Percentiles rank a stretch among this genome's conserved stretches.
Conservation (phyloP, 495 filamentous ascomycete species). For the Penicillium fimorum region DNA sequence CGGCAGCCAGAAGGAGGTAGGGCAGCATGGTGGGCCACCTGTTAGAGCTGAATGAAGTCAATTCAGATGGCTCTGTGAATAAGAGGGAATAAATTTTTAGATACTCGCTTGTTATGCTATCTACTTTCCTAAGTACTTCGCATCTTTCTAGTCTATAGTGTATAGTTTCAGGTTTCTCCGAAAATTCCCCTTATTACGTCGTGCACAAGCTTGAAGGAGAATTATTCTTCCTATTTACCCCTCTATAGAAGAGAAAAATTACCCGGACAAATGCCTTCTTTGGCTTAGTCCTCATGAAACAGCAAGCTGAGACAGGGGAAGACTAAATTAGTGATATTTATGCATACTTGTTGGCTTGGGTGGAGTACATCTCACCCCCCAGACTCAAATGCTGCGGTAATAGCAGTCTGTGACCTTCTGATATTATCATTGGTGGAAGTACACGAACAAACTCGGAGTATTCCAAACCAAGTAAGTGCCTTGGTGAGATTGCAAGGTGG, state of each 20-base stretch:
- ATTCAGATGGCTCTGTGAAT: not conserved
- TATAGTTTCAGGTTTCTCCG: not conserved
- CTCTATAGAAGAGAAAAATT: not conserved
- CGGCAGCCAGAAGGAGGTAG: constrained; percentile 22
- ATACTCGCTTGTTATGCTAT: not conserved
- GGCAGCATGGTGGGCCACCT: constrained; percentile 21
- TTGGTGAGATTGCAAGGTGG: constrained; percentile 13
- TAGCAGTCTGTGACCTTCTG: not conserved
- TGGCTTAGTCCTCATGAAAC: not conserved
- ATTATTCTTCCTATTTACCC: not conserved
- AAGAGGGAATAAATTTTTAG: not conserved
- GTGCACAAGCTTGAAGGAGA: not conserved
- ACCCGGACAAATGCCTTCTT: not conserved
- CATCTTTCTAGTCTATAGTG: not conserved
- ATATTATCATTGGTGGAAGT: constrained; percentile 23
- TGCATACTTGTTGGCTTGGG: not conserved
- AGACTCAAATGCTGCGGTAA: not conserved
- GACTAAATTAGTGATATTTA: not conserved
- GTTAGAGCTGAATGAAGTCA: not conserved
- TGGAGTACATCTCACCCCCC: too few species aligned
- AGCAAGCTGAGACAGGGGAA: not conserved
- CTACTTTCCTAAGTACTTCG: not conserved
- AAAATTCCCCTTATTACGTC: not conserved
- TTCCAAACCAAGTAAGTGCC: too few species aligned
- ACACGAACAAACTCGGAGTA: not conserved